Percentiles rank a stretch among this genome's conserved stretches.
Conservation (phyloP, 2,329 filamentous ascomycete genomes). For the Nigrospora oryzae region DNA sequence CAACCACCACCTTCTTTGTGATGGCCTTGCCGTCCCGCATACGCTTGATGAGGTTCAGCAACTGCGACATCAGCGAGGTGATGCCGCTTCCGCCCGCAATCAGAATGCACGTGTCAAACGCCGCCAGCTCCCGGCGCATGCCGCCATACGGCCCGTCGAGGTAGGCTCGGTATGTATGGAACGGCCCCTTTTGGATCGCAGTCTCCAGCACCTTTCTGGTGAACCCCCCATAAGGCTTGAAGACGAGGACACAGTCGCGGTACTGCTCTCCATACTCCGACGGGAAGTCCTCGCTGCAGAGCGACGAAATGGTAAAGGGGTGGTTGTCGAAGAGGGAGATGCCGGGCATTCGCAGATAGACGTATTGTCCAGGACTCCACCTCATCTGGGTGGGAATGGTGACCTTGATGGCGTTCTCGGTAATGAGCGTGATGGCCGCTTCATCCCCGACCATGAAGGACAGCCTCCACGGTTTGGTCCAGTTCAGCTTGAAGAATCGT, state of each 20-base stretch:
- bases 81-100: conserved; percentile 93
- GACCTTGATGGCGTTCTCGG: conserved; percentile 91
- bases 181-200: conserved; percentile 76
- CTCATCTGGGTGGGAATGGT: conserved; percentile 88
- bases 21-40: conserved; percentile 94
- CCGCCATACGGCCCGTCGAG: conserved; percentile 92
- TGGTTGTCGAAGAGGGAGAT: conserved; percentile 89
- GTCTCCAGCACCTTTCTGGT: conserved; percentile 78
- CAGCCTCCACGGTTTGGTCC: conserved; percentile 70
- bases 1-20: conserved; percentile 79
- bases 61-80: conserved; percentile 83
- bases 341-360: conserved; percentile 89
- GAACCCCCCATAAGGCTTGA: conserved; percentile 86
- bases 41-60: conserved; percentile 89
- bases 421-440: conserved; percentile 79
- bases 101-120: conserved; percentile 88
- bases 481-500: conserved; percentile 82
- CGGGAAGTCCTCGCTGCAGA: conserved; percentile 88
- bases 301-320: conserved; percentile 87
- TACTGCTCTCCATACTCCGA: conserved; percentile 85
- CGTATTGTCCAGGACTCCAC: conserved; percentile 90
- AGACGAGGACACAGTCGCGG: conserved; percentile 82
- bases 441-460: conserved; percentile 87
- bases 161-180: conserved; percentile 87
- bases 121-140: conserved; percentile 81